Base-by-base conservation (phyloP, 768 basidiomycete species). In the Suillus decipiens region DNA sequence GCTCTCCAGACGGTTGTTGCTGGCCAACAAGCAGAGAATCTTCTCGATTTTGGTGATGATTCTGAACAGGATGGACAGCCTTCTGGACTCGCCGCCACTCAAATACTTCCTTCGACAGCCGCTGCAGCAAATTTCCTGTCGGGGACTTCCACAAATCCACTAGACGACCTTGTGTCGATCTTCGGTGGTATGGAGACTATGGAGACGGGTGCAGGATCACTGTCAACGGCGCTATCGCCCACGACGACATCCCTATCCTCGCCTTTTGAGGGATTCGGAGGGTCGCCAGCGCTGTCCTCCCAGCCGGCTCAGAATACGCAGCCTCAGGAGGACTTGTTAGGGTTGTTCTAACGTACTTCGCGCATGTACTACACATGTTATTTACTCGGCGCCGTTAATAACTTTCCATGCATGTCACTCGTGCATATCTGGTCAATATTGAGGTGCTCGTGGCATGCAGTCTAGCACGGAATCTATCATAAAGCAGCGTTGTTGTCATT, bases 131-230 rank as follows among this genome's bases (percentile, higher is more conserved):
- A 83, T 66, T 81, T 93, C 34, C 81, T 95, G 17, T 82, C 89
- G 3, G 91, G 90, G 5, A 89, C 90, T 31, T 94, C 93, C 15
- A 84, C 84, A 64, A 97, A 97, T 72, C 95, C 95, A 1, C 80
- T 96, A 50, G 95, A 96, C 74, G 95, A 97, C 73, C 83, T 97
- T 12, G 94, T 96, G 28, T 95, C 94, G 9, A 92, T 97, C 68
- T 97, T 97, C 72, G 93, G 93, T 17, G 80, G 75, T 70, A 78
- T 70, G 71, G 79, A 66, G 73, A 78, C 65, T 61, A 72, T 71
- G 36, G 69, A 63, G 12, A 61, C 19, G 51, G 42, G 36, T 8
- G 69, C 65, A 62, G 63, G 67, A 47, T 61, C 56, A 19, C 17
- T 22, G 7, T 71, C 68, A 9, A 64, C 69, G 12, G n/a, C n/a